Percentiles rank a stretch among this genome's conserved stretches.
These are phyloP conservation scores for Protomyces inundatus DNA, from an alignment of 1,139 yeast species.

Conservation along the genomic window DNA sequence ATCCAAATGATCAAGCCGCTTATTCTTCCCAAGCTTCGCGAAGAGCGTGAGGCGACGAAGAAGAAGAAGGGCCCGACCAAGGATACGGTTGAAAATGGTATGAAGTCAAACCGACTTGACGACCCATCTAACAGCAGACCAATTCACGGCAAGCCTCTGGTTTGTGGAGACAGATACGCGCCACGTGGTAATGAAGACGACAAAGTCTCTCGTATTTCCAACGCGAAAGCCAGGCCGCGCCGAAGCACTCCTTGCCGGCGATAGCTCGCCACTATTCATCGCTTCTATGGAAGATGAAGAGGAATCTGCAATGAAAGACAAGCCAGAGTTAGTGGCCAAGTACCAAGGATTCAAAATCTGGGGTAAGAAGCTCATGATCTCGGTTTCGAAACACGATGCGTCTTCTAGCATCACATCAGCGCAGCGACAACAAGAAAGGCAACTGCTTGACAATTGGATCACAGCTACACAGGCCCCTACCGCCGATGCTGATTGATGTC, in stretches of 20 bases:
- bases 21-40: slow-evolving; percentile 19
- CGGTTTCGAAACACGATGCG: background rate
- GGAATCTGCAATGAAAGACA: background rate
- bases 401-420: background rate
- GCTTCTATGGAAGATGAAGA: slow-evolving; percentile 11
- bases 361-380: background rate
- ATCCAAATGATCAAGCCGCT: slow-evolving; percentile 8
- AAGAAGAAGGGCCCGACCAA: slow-evolving; percentile 10
- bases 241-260: background rate
- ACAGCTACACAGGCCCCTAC: slow-evolving; percentile 1
- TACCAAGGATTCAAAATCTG: slow-evolving; percentile 15
- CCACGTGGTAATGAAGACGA: slow-evolving; percentile 5
- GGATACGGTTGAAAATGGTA: slow-evolving; percentile 18
- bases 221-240: background rate
- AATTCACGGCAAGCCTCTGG: slow-evolving; percentile 21
- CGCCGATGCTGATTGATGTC: background rate
- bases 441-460: slow-evolving; percentile 1
- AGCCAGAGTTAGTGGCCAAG: slow-evolving; percentile 3
- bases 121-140: background rate
- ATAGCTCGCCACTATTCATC: slow-evolving; percentile 16
- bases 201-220: background rate
- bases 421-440: background rate
- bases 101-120: background rate
- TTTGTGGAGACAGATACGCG: slow-evolving; percentile 4
- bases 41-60: slow-evolving; percentile 12